Evolutionary conservation across 202 grass and related monocot genomes (phyloP), one percentile per base, ranked within the genome.

Genomic region (Miscanthus sacchariflorus): DNA sequence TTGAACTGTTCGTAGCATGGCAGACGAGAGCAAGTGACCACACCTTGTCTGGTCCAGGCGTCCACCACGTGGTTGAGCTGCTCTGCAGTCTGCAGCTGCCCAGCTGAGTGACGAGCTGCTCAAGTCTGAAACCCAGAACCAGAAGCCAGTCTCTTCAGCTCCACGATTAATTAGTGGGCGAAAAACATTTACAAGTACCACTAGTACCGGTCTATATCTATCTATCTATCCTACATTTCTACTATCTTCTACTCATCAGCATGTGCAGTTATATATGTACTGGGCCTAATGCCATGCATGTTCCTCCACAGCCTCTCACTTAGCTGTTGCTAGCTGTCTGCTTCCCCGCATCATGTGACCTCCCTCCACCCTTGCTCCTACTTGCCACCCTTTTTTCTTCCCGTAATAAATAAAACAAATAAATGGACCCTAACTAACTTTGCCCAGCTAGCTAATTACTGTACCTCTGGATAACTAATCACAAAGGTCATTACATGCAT

Each of bases 311-410:
- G 13, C 68, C 76, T 79, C 77, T 83, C 79, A 83, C 85, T 81
- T 93, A 95, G 95, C 93, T 98, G 95, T 98, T 95, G 91, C 91
- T 95, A 95, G 95, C 93, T 92, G 95, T 92, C 88, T 71, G 79
- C 82, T 89, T 88, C 54, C 84, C 64, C 58, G 27, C 84, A 80
- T 81, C 95, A 98, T 98, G 95, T 93, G 90, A 92, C 79, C 79
- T 83, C 68, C 78, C 79, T 84, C 70, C 83, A 84, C 39, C 93
- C 75, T 70, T 79, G 81, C 54, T 45, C 4, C 80, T 54, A 65
- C 42, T 39, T 70, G 78, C 73, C 59, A 72, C 79, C 67, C 72
- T 61, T 59, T 50, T 9, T 4, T 2, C 11, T 48, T 48, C 43
- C 43, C 72, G 23, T 27, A 39, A 39, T 79, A 30, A 71, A 84